These are phyloP conservation scores for Nicotiana knightiana DNA, from an alignment of 257 asterid species.

Conservation along the genomic window DNA sequence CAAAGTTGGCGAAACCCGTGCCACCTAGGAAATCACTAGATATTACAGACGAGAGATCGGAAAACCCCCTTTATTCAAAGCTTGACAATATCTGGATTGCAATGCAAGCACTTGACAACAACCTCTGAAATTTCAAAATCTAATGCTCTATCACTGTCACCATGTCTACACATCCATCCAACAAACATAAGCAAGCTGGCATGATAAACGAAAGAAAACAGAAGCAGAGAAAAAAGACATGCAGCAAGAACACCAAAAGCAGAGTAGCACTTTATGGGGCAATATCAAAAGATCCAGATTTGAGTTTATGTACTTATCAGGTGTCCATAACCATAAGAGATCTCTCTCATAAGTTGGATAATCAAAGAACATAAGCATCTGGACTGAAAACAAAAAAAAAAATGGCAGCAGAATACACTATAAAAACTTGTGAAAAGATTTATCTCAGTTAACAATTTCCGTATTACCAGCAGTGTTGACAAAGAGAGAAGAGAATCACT, in stretches of 20 bases:
- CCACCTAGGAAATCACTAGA: neutral
- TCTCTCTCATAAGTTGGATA: neutral
- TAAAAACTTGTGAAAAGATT: too few relatives aligned
- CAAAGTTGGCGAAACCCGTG: neutral
- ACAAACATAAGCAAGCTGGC: neutral
- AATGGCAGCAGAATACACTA: neutral
- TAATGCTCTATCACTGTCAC: neutral
- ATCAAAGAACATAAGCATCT: neutral
- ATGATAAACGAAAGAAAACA: neutral
- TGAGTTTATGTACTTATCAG: neutral
- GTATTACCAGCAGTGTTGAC: neutral
- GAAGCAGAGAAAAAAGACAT: neutral
- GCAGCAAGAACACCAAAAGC: neutral
- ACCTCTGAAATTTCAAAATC: neutral
- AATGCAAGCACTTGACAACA: neutral
- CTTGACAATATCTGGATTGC: neutral
- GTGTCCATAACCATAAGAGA: neutral
- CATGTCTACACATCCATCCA: neutral
- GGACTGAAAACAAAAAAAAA: neutral
- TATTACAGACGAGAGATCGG: neutral
- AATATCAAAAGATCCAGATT: neutral
- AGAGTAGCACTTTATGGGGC: too few relatives aligned
- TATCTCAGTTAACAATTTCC: too few relatives aligned
- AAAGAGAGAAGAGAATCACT: neutral
- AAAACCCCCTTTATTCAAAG: neutral